phyloP scores from a whole-genome alignment of 495 filamentous ascomycete species.

The Talaromyces adpressus region DNA sequence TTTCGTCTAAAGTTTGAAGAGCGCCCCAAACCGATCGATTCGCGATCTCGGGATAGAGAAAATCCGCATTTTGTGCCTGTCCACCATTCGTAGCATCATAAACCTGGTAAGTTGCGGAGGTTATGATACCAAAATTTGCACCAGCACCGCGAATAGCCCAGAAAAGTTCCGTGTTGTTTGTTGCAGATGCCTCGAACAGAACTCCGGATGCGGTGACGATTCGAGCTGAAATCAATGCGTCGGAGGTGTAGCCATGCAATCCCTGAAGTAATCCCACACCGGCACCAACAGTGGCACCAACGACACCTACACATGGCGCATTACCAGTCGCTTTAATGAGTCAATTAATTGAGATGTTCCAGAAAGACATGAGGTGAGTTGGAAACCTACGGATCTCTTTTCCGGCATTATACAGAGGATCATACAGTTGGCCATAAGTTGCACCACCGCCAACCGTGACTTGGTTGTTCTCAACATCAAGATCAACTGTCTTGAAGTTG shows the following conservation, averaged over 20 bases:
- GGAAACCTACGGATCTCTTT: constrained; percentile 24
- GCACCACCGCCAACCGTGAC: constrained; percentile 20
- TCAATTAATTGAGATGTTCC: background rate
- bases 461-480: constrained; percentile 8
- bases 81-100: constrained; percentile 20
- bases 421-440: constrained; percentile 13
- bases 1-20: constrained; percentile 18
- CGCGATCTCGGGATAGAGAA: constrained; percentile 14
- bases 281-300: constrained; percentile 32
- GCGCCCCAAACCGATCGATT: constrained; percentile 17
- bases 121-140: constrained; percentile 43
- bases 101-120: constrained; percentile 25
- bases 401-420: constrained; percentile 18
- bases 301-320: constrained; percentile 21
- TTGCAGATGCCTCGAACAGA: constrained; percentile 23
- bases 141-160: constrained; percentile 28
- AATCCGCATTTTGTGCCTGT: constrained; percentile 20
- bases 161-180: constrained; percentile 35
- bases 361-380: background rate
- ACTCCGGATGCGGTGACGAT: constrained; percentile 26
- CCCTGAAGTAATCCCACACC: constrained; percentile 30
- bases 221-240: constrained; percentile 23
- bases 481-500: constrained; percentile 16
- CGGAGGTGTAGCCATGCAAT: constrained; percentile 26
- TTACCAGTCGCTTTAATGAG: constrained; percentile 15